Base-by-base conservation (phyloP, 2,329 filamentous ascomycete species). In the Xenosphaeropsis pyriputrescens region DNA sequence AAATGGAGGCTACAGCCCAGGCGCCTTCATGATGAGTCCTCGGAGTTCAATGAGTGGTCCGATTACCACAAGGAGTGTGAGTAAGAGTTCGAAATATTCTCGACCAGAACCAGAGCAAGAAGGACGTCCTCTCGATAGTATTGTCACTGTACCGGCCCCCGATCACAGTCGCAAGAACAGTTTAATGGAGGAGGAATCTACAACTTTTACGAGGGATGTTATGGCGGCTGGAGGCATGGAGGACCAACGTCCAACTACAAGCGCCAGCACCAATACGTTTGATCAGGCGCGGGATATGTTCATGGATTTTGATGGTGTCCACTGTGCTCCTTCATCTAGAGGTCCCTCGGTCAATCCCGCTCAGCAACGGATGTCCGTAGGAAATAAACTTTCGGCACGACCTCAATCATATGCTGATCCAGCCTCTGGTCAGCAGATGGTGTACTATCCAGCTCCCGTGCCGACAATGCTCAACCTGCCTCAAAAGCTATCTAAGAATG, bases 381-480 rank as follows among this genome's bases (percentile, higher is more conserved):
- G 42, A 2, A 44, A 45, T 31, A 39, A 42, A 36, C 32, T 45
- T 31, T 49, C 49, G 26, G 55, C 51, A 22, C 56, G 61, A 37
- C 63, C 73, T 9, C 66, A 70, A 43, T 75, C 75, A 1, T 79
- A 76, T 54, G 59, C 73, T 50, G 67, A 78, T 50, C 73, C 74
- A 2, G 64, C 68, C 18, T 79, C 79, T 2, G 79, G 75, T 4
- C 75, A 89, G 46, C 67, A 78, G 48, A 94, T 96, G 84, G 75
- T 94, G 8, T 96, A 80, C 59, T 98, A 98, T 56, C 91, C 91
- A 12, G 91, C 91, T 3, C 88, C 85, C 1, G 91, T 98, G 2
- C 91, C 91, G 3, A 79, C 82, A 44, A 88, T 93, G 78, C 69
- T 98, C 40, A 96, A 94, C 50, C 63, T 98, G 11, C 91, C 91